A percentile compares a stretch with the other conserved stretches of the same genome.
Evolutionary conservation across 176 grass and related monocot genomes (phyloP).

Genomic region (Metroxylon sagu): DNA sequence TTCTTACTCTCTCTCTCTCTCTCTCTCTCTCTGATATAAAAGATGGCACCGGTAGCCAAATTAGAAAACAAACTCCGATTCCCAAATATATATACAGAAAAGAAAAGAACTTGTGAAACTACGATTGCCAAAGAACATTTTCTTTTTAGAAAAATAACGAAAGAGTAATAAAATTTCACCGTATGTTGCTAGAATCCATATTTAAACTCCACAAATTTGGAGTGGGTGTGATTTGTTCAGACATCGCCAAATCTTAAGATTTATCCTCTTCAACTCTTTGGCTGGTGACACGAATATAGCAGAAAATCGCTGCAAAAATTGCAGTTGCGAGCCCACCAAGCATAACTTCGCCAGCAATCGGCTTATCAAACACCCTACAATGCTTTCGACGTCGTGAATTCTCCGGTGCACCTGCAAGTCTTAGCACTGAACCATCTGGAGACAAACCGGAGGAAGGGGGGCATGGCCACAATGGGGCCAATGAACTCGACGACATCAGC

Average conservation of each 20-base stretch:
- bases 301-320: constrained; percentile 48
- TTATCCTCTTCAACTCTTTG: constrained; percentile 45
- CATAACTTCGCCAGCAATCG: constrained; percentile 63
- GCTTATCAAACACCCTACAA: constrained; percentile 44
- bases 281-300: constrained; percentile 85
- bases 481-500: neutral
- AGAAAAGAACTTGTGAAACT: no score
- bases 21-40: no score
- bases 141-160: no score
- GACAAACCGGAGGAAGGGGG: constrained; percentile 1
- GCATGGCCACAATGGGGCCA: neutral
- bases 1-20: no score
- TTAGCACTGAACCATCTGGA: neutral
- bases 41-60: no score
- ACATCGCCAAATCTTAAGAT: constrained; percentile 25
- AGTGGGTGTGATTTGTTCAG: no score
- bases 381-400: constrained; percentile 19
- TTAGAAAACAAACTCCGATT: no score
- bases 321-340: constrained; percentile 47
- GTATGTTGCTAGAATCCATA: no score
- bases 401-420: constrained; percentile 37
- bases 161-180: no score
- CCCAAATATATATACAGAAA: no score
- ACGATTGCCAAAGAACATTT: no score
- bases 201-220: no score